Evolutionary conservation across 2,329 filamentous ascomycete genomes (phyloP).

Genomic region (Xylaria sp.): DNA sequence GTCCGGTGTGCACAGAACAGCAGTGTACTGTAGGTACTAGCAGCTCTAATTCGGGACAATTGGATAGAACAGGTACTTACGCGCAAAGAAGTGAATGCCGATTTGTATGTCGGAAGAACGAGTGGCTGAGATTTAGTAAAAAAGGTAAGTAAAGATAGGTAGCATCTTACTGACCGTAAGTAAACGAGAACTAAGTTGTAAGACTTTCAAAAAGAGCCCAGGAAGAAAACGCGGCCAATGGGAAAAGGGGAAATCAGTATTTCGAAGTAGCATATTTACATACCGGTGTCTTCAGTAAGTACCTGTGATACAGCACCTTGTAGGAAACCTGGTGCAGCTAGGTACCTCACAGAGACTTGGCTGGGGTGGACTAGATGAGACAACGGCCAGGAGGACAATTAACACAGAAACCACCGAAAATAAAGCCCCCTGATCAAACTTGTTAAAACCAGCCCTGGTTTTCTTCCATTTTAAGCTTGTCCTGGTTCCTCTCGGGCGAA

Average conservation of each 20-base stretch:
- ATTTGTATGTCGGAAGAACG: conserved; percentile 10
- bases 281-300: background rate
- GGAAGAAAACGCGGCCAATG: conserved; percentile 26
- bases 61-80: conserved; percentile 21
- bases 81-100: background rate
- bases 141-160: background rate
- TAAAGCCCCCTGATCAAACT: conserved; percentile 3
- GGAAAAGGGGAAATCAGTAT: conserved; percentile 29
- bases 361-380: conserved; percentile 5
- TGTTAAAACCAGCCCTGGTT: conserved; percentile 19
- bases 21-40: background rate
- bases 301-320: background rate
- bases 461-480: conserved; percentile 15
- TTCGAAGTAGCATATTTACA: background rate
- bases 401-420: conserved; percentile 1
- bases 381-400: background rate
- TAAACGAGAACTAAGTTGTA: background rate
- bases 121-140: conserved; percentile 19
- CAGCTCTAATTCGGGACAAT: conserved; percentile 10
- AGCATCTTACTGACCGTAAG: too few species aligned
- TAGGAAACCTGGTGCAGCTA: background rate
- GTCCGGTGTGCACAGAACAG: background rate
- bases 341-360: background rate
- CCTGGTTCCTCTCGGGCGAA: conserved; percentile 5
- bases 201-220: background rate